Evolutionary conservation across 2,329 filamentous ascomycete species (phyloP).

Genomic region (Cladosporium austrohemisphaericum): DNA sequence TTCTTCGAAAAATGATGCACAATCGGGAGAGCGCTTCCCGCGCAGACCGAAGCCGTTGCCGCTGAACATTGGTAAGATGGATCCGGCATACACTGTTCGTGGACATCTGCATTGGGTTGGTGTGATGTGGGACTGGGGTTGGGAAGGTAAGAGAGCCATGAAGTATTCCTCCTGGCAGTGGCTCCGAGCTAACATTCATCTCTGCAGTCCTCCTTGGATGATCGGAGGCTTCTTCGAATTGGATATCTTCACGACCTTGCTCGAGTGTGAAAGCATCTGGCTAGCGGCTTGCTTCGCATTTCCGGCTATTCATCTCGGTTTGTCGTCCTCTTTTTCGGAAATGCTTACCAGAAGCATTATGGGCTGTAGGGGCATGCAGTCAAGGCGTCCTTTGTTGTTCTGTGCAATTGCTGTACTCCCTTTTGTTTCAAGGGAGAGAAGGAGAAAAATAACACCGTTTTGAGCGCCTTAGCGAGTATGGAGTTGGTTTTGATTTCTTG

Average conservation of each 20-base stretch:
- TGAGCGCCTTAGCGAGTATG: too few relatives aligned
- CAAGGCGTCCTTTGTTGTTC: background rate
- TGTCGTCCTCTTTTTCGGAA: background rate
- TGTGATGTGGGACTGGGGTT: constrained; percentile 69
- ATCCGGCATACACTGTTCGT: constrained; percentile 61
- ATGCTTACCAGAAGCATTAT: constrained; percentile 7
- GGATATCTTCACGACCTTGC: background rate
- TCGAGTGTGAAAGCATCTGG: background rate
- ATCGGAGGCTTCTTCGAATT: constrained; percentile 6
- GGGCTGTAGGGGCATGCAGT: too few relatives aligned
- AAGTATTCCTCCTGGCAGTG: background rate
- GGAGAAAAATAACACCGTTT: too few relatives aligned
- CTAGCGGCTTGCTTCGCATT: too few relatives aligned
- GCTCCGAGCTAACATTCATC: constrained; percentile 8
- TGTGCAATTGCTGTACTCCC: too few relatives aligned
- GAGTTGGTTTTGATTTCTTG: too few relatives aligned
- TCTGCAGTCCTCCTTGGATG: constrained; percentile 40
- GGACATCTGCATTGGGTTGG: constrained; percentile 66
- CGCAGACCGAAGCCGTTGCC: constrained; percentile 14
- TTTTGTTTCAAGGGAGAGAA: too few relatives aligned
- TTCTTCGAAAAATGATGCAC: background rate
- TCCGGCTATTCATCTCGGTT: too few relatives aligned
- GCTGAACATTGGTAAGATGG: constrained; percentile 40
- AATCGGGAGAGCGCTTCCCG: constrained; percentile 16
- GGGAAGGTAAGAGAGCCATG: constrained; percentile 56